Percentiles rank a stretch among this genome's conserved stretches.
Conservation (phyloP, 352 stramenopile species). For the Pythium aristosporum region DNA sequence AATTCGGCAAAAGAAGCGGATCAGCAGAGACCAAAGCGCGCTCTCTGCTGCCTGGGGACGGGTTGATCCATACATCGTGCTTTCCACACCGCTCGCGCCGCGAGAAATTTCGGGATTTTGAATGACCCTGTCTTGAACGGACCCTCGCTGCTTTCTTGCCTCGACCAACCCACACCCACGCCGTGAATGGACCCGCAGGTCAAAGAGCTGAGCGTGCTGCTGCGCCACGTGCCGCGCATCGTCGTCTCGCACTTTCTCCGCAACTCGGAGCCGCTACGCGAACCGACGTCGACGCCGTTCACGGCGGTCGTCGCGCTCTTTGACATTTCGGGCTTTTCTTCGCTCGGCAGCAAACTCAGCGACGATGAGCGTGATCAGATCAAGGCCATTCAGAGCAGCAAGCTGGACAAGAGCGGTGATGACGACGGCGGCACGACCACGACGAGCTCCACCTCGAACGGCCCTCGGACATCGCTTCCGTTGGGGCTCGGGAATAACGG, state of each 20-base stretch:
- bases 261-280: conserved; percentile 44
- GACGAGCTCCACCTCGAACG: neutral
- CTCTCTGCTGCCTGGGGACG: too few relatives aligned
- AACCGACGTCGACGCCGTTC: conserved; percentile 49
- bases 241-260: conserved; percentile 60
- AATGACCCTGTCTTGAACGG: too few relatives aligned
- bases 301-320: conserved; percentile 75
- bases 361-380: conserved; percentile 57
- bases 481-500: conserved; percentile 8
- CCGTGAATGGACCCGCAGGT: conserved; percentile 33
- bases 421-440: neutral
- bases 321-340: conserved; percentile 87
- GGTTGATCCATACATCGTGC: too few relatives aligned
- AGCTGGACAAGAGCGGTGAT: neutral
- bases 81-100: too few relatives aligned
- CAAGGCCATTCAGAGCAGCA: conserved; percentile 23
- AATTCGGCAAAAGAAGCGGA: too few relatives aligned
- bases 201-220: conserved; percentile 65
- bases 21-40: too few relatives aligned
- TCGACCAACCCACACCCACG: neutral
- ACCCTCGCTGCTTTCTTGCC: too few relatives aligned
- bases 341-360: conserved; percentile 67
- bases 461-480: conserved; percentile 14
- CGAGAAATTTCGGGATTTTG: too few relatives aligned
- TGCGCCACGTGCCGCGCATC: conserved; percentile 73